Evolutionary conservation across 179 eudicot genomes (phyloP), one percentile per base, ranked within the genome.

Genomic region (Kewa caespitosa): DNA sequence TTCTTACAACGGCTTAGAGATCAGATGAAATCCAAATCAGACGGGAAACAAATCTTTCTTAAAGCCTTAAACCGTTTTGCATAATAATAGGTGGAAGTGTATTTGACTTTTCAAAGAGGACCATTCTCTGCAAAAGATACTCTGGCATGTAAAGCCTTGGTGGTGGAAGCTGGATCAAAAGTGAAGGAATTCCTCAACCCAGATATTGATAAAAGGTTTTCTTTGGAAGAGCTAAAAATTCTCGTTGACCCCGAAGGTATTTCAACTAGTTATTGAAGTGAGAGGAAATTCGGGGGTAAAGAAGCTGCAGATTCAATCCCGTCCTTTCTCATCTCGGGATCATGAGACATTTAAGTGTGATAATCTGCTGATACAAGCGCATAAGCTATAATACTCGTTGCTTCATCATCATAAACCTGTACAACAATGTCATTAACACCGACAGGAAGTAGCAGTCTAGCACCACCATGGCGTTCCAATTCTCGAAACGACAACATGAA

Each of bases 1-100:
- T 92, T 94, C 90, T 92, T 94, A 83, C 98, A 92, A 48, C 93
- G 97, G 75, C 97, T 90, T 23, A 94, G 92, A 64, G 97, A 94
- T 77, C 96, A 86, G 48, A 88, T 80, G 70, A 70, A 92, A 84
- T 94, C 97, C 57, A 89, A 30, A 78, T 90, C 94, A 65, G 88
- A 86, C 60, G 92, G 90, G 68, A 96, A 90, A 74, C 90, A 88
- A 38, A 84, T 88, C 76, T 86, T 84, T 78, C 98, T 86, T 80
- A 94, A 74, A 6, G 92, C 92, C 81, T 94, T 96, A 82, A 94
- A 94, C 72, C 87, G 84, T 86, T 87, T 92, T 18, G 96, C 96
- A 81, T 85, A 94, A 78, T 94, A 94, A 80, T 90, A 89, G 70
- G 91, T 88, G 75, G 92, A 93, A 2, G 82, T 84, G 75, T 89